phyloP scores from a whole-genome alignment of 1,284 basidiomycete species.

The Takashimella koratensis region DNA sequence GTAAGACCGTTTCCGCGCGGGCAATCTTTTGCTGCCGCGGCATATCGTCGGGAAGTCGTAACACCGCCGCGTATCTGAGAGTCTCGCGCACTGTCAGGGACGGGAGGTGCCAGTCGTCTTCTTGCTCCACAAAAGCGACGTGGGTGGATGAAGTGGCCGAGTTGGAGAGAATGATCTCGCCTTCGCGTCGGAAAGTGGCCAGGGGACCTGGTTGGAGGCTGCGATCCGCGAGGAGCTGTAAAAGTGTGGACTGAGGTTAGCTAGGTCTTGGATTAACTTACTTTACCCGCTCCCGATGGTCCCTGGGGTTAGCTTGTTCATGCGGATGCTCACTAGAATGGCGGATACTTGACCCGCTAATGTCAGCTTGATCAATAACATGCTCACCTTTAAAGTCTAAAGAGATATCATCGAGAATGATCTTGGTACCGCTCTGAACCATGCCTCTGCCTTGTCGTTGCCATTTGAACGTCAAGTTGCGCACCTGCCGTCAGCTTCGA shows the following conservation, averaged over 20 bases:
- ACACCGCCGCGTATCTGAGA: constrained; percentile 54
- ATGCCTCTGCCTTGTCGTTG: constrained; percentile 26
- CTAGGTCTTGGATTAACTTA: constrained; percentile 4
- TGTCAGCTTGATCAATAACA: no score
- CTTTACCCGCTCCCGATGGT: constrained; percentile 52
- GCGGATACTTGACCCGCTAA: constrained; percentile 53
- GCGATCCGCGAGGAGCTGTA: constrained; percentile 53
- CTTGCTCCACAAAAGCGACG: constrained; percentile 56
- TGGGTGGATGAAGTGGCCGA: constrained; percentile 39
- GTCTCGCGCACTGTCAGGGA: constrained; percentile 51
- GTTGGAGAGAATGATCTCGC: constrained; percentile 47
- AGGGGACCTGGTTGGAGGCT: constrained; percentile 41
- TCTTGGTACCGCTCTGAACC: constrained; percentile 32
- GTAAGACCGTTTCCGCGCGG: constrained; percentile 53
- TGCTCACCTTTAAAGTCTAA: constrained; percentile 51
- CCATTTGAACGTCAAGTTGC: constrained; percentile 42
- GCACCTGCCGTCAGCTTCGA: constrained; percentile 26
- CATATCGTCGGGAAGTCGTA: constrained; percentile 53
- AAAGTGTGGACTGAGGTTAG: constrained; percentile 45
- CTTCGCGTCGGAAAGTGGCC: constrained; percentile 41
- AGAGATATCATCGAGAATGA: constrained; percentile 51
- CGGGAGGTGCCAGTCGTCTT: constrained; percentile 54
- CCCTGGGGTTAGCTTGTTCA: no score
- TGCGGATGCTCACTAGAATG: no score
- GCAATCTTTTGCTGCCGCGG: constrained; percentile 49